phyloP scores from a whole-genome alignment of 2,329 filamentous ascomycete genomes.

The Cladosporium colombiae region DNA sequence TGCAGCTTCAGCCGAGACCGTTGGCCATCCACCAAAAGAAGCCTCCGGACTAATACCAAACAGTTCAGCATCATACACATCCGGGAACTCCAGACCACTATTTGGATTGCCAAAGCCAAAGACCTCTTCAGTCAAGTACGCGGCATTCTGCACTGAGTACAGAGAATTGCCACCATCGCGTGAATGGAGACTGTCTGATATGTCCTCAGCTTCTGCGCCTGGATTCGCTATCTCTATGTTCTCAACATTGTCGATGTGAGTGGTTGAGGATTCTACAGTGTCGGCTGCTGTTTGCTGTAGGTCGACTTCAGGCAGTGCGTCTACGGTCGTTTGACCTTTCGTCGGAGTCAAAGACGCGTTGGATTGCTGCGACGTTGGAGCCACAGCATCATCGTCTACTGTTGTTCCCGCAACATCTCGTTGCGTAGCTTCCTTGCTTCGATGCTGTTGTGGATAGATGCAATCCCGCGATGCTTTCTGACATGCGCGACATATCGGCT shows the following conservation, averaged over 20 bases:
- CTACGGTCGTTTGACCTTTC: too few species aligned
- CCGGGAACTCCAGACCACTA: conserved; percentile 1
- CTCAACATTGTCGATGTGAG: neutral
- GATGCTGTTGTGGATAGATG: conserved; percentile 31
- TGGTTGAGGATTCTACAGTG: neutral
- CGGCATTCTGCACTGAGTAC: conserved; percentile 12
- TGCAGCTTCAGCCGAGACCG: conserved; percentile 43
- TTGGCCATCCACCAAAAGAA: conserved; percentile 30
- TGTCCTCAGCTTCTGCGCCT: neutral
- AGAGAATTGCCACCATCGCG: neutral
- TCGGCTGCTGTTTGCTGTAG: neutral
- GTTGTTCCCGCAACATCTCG: neutral
- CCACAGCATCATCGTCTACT: neutral
- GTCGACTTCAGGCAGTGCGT: neutral
- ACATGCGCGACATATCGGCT: conserved; percentile 44
- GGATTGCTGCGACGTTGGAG: neutral
- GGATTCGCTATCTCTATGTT: neutral
- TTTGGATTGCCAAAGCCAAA: neutral
- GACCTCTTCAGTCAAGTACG: neutral
- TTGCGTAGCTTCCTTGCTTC: neutral
- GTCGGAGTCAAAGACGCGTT: neutral
- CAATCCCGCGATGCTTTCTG: conserved; percentile 44
- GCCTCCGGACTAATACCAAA: conserved; percentile 24
- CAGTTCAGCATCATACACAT: conserved; percentile 6
- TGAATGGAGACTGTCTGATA: neutral